Evolutionary conservation across 2,329 filamentous ascomycete species (phyloP).

Genomic region (Trichoderma semiorbis): DNA sequence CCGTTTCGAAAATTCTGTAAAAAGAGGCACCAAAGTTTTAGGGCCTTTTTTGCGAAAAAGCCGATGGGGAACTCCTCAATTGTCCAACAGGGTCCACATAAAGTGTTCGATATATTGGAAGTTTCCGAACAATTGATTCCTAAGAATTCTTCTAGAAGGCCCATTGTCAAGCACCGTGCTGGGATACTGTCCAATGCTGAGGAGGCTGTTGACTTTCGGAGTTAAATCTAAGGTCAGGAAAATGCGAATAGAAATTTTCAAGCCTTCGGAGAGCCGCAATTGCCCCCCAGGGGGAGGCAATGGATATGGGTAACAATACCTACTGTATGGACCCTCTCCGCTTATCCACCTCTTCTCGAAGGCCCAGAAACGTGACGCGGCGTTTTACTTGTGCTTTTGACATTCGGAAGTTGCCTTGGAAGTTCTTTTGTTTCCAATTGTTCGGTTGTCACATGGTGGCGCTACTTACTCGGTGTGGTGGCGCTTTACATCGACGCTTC

Average conservation of each 20-base stretch:
- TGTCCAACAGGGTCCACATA: background rate
- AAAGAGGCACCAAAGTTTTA: slow-evolving; percentile 9
- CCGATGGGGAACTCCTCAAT: background rate
- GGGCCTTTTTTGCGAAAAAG: background rate
- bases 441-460: background rate
- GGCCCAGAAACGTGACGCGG: background rate
- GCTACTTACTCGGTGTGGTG: background rate
- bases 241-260: background rate
- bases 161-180: background rate
- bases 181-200: background rate
- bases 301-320: background rate
- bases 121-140: background rate
- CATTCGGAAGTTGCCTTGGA: background rate
- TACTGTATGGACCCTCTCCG: background rate
- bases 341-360: slow-evolving; percentile 8
- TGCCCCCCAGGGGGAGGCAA: background rate
- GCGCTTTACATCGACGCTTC: background rate
- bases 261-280: background rate
- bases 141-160: background rate
- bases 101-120: background rate
- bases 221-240: background rate
- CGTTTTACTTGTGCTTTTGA: background rate
- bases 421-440: background rate
- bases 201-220: background rate
- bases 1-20: slow-evolving; percentile 1